Base-by-base conservation (phyloP, 257 asterid genomes). In the Petrea volubilis region DNA sequence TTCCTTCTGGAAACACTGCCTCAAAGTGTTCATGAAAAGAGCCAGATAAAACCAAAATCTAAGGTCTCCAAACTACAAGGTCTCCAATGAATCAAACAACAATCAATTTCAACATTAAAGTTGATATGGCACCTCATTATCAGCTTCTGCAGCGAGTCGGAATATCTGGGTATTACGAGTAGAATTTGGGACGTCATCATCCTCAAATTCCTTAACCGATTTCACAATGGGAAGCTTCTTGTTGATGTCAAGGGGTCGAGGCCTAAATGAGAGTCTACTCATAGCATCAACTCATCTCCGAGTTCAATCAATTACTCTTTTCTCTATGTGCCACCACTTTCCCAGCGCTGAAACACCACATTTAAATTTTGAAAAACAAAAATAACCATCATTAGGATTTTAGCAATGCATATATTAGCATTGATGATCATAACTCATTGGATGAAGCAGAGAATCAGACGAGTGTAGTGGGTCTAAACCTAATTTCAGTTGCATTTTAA, bases 251-350 rank as follows among this genome's bases (percentile, higher is more conserved):
- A 95, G 96, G 34, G 98, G 99, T 41, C 99, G 93, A 75, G 99
- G 99, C 90, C 99, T 90, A 77, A 95, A 78, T 62, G 99, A 95
- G 73, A 92, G 89, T 81, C 99, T 90, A 85, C 94, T 95, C 98
- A 95, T 95, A 81, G 85, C 84, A 88, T 78, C 88, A 90, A 75
- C 83, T 74, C 86, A 70, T 74, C 68, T 67, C 79, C 85, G 70
- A 62, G 71, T 60, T 43, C 75, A 65, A 28, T 53, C 28, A 56
- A 57, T 62, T 49, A 70, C 72, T 74, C 33, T 63, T 69, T 38
- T 67, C 76, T 28, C 72, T 70, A 64, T 74, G 64, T 24, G 60
- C 66, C 77, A 14, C 52, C 71, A 20, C 69, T 60, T 43, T 44
- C 75, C 69, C 65, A 52, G 34, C 60, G 28, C 67, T 71, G 6